Conservation (phyloP, 2,329 filamentous ascomycete species). For the Stagonosporopsis tanaceti region DNA sequence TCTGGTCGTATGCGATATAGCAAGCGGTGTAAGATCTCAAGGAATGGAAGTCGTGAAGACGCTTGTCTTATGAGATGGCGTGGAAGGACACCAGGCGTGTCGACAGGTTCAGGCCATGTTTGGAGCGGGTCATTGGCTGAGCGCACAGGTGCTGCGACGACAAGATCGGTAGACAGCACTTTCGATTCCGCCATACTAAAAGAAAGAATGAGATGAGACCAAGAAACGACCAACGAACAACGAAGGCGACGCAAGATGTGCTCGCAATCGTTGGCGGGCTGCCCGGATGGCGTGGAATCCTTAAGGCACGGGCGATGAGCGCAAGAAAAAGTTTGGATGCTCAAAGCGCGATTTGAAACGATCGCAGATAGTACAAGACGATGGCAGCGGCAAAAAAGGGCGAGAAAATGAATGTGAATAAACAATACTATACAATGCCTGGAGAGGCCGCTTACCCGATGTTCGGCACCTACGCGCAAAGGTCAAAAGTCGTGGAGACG, state of each 20-base stretch:
- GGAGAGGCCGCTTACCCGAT: constrained; percentile 6
- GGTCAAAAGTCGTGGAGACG: constrained; percentile 11
- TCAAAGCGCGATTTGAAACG: neutral
- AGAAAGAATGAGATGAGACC: neutral
- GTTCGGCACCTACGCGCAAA: constrained; percentile 6
- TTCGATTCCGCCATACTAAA: constrained; percentile 10
- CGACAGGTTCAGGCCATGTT: constrained; percentile 36
- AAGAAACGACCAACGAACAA: neutral
- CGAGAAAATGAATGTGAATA: constrained; percentile 1
- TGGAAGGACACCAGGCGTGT: constrained; percentile 37
- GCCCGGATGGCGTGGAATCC: neutral
- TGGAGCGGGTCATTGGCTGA: constrained; percentile 1
- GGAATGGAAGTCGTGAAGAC: constrained; percentile 28
- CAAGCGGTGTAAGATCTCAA: constrained; percentile 42
- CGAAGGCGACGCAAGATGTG: neutral
- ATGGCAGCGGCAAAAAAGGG: constrained; percentile 1
- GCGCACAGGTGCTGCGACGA: constrained; percentile 5
- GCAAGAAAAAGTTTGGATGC: constrained; percentile 5
- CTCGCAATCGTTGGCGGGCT: neutral
- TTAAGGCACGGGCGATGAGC: constrained; percentile 13
- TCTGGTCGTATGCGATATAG: constrained; percentile 31
- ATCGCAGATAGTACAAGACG: neutral
- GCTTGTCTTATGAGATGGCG: constrained; percentile 32
- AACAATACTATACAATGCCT: constrained; percentile 19
- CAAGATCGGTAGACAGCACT: constrained; percentile 10